phyloP scores from a whole-genome alignment of 306 rosid species.

The peach (Prunus persica) region DNA sequence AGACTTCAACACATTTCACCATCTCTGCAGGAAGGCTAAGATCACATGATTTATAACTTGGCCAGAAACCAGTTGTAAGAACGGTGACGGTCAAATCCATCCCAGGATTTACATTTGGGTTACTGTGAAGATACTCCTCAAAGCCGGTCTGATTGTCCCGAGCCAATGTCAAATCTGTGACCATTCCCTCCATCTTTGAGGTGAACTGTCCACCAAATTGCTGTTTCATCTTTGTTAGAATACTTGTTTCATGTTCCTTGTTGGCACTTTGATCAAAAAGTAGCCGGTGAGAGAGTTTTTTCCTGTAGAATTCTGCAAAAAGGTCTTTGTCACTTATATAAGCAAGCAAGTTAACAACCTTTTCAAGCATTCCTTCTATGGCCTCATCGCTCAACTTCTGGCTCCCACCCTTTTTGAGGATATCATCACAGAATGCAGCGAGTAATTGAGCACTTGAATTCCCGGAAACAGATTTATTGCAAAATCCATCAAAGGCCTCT shows the following conservation, averaged over 20 bases:
- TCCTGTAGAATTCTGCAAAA: constrained; percentile 82
- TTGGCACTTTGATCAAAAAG: constrained; percentile 70
- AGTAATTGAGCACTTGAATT: constrained; percentile 63
- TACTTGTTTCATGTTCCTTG: constrained; percentile 63
- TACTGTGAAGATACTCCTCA: constrained; percentile 52
- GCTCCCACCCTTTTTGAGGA: constrained; percentile 64
- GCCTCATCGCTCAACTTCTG: constrained; percentile 66
- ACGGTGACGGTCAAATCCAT: constrained; percentile 65
- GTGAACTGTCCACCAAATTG: constrained; percentile 76
- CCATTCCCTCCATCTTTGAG: constrained; percentile 89
- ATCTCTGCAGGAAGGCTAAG: constrained; percentile 69
- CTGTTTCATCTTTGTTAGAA: constrained; percentile 60
- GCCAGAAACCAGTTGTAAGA: constrained; percentile 83
- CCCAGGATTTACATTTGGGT: constrained; percentile 52
- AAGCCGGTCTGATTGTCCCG: constrained; percentile 57
- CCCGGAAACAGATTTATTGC: constrained; percentile 64
- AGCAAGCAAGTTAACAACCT: constrained; percentile 62
- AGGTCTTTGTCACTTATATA: constrained; percentile 72
- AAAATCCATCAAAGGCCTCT: constrained; percentile 67
- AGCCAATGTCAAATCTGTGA: constrained; percentile 60
- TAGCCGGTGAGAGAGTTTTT: constrained; percentile 74
- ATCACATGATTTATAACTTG: constrained; percentile 69
- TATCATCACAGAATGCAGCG: constrained; percentile 63
- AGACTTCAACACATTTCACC: constrained; percentile 71
- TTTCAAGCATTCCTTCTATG: constrained; percentile 64